Conservation (phyloP, 768 basidiomycete genomes). For the Chiua virens region DNA sequence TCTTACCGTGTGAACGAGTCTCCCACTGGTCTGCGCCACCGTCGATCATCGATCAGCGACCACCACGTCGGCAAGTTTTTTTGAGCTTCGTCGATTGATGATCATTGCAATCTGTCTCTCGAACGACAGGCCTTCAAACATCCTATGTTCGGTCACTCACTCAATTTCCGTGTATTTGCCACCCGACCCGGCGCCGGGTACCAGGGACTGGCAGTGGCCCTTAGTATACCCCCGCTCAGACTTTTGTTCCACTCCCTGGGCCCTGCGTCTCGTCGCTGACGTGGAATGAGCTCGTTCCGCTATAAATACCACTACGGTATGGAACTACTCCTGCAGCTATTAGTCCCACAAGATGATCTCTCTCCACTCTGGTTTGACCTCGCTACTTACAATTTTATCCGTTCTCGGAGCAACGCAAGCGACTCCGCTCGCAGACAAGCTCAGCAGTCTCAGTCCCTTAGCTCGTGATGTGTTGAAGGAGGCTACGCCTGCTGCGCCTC, state of each 20-base stretch:
- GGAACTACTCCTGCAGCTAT: not conserved
- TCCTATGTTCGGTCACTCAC: not conserved
- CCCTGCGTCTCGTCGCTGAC: not conserved
- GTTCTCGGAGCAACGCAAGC: conserved; percentile 13
- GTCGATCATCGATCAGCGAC: not conserved
- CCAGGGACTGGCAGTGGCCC: no score
- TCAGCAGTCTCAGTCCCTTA: conserved; percentile 19
- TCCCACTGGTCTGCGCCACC: not conserved
- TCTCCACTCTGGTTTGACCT: conserved; percentile 5
- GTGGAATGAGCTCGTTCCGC: not conserved
- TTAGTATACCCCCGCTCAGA: no score
- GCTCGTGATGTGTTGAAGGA: conserved; percentile 23
- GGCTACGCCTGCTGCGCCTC: conserved; percentile 43
- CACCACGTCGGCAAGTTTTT: not conserved
- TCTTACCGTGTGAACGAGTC: not conserved
- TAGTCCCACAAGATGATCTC: conserved; percentile 15
- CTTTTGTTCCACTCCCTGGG: no score
- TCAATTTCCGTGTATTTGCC: not conserved
- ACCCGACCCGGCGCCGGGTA: no score
- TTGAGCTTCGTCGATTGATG: not conserved
- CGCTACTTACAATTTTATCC: conserved; percentile 4
- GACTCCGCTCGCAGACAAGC: conserved; percentile 21
- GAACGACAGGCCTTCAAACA: not conserved
- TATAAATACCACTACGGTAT: conserved; percentile 17
- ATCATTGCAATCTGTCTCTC: not conserved